Evolutionary conservation across 306 rosid species (phyloP).

Genomic region (Cicer pinnatifidum): DNA sequence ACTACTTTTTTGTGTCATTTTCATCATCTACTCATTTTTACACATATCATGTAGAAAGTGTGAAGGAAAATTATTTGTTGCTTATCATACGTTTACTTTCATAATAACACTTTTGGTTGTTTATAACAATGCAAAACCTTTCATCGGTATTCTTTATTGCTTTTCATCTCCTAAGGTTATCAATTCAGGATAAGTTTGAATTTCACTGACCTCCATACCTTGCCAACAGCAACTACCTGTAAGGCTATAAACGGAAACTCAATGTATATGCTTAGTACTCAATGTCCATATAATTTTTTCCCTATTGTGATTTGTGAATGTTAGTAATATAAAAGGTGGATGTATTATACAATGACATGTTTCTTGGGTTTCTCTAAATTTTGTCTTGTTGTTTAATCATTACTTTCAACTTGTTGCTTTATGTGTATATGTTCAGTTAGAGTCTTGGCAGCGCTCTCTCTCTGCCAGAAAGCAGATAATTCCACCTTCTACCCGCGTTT

Average conservation of each 20-base stretch:
- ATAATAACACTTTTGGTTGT: neutral
- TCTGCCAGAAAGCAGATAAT: neutral
- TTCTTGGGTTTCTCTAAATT: neutral
- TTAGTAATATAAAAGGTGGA: neutral
- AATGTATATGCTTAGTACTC: constrained; percentile 7
- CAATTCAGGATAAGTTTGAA: too few relatives aligned
- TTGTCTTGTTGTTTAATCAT: constrained; percentile 19
- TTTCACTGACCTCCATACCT: too few relatives aligned
- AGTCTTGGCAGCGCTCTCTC: constrained; percentile 30
- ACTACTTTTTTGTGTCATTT: too few relatives aligned
- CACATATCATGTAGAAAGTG: neutral
- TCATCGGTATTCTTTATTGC: too few relatives aligned
- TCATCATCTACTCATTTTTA: neutral
- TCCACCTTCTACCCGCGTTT: neutral
- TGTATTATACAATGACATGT: neutral
- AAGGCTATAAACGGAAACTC: too few relatives aligned
- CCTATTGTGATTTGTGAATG: neutral
- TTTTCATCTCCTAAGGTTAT: too few relatives aligned
- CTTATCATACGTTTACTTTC: neutral
- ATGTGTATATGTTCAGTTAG: constrained; percentile 32
- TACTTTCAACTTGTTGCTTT: constrained; percentile 22
- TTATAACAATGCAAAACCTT: neutral
- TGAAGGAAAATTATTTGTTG: neutral
- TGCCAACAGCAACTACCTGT: too few relatives aligned
- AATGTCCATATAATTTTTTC: neutral